Conservation (phyloP, 768 basidiomycete genomes). For the Suillus brevipes region DNA sequence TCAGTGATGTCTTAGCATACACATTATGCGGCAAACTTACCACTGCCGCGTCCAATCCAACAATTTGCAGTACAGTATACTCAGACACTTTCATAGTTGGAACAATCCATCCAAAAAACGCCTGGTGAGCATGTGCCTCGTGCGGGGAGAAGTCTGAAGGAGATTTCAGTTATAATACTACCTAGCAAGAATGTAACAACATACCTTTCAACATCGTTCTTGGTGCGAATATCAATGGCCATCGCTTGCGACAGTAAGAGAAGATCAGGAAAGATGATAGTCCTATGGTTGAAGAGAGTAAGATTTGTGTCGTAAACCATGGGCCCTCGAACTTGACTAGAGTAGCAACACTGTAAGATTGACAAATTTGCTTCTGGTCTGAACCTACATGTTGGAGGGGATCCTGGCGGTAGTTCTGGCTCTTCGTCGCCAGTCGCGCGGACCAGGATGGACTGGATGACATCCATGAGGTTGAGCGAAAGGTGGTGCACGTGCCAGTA, state of each 20-base stretch:
- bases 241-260: conserved; percentile 83
- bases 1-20: background rate
- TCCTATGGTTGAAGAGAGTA: conserved; percentile 77
- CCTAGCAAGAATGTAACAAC: conserved; percentile 17
- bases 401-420: conserved; percentile 55
- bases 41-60: conserved; percentile 95
- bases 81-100: conserved; percentile 91
- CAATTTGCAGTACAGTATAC: conserved; percentile 91
- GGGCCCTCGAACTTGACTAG: conserved; percentile 85
- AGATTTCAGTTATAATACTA: conserved; percentile 12
- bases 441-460: conserved; percentile 16
- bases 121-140: conserved; percentile 82
- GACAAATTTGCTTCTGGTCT: conserved; percentile 1
- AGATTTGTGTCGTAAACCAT: conserved; percentile 92
- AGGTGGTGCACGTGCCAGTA: background rate
- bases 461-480: conserved; percentile 18
- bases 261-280: conserved; percentile 81
- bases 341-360: conserved; percentile 11
- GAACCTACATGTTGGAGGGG: conserved; percentile 62
- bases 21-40: conserved; percentile 46
- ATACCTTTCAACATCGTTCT: conserved; percentile 92
- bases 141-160: conserved; percentile 85
- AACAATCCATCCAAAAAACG: conserved; percentile 95
- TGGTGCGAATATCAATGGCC: conserved; percentile 89
- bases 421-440: conserved; percentile 35